Base-by-base conservation (phyloP, 192 early-diverging fungal species). In the Rhizoclosmatium sp. region DNA sequence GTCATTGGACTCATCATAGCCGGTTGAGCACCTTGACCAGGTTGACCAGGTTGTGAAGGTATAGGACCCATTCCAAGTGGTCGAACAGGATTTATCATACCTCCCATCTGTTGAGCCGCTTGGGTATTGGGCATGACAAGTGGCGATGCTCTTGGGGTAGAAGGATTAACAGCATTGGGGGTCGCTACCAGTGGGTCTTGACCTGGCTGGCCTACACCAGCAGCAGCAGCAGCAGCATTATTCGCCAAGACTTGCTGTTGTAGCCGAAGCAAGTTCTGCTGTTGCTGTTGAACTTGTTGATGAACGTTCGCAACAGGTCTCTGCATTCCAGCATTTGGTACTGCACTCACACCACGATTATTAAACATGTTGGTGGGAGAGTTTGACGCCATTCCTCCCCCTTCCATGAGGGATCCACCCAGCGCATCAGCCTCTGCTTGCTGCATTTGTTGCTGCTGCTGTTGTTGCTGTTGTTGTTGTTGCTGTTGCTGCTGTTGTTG, bases 161-260 rank as follows among this genome's bases (percentile, higher is more conserved):
- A 64, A 19, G 61, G 61, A 64, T 16, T 64, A 64, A 64, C 21
- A 10, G 61, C 10, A 64, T 19, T 64, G 21, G 61, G 40, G 5
- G 61, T 41, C 5, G 10, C 40, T 7, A 5, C 21, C 21, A 16
- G 61, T 1, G 5, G 23, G 7, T 21, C 61, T 39, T 7, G 61
- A 41, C 21, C 12, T 21, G 21, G 61, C 21, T 64, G 23, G 1
- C 14, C 21, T 58, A n/a, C 56, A 58, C 12, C 21, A 16, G 56
- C 21, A 16, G 56, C 56, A 16, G 56, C 21, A 16, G 56, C 56
- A 16, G 56, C 21, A 16, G 56, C 56, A 58, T n/a, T 58, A n/a
- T n/a, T 58, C 12, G 56, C 56, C 56, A 39, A 44, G n/a, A 48
- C 67, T 48, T 69, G 67, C 31, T 69, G 67, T 44, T 69, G 67